phyloP scores from a whole-genome alignment of 139 green algal genomes.

The Chlorokybus atmophyticus region DNA sequence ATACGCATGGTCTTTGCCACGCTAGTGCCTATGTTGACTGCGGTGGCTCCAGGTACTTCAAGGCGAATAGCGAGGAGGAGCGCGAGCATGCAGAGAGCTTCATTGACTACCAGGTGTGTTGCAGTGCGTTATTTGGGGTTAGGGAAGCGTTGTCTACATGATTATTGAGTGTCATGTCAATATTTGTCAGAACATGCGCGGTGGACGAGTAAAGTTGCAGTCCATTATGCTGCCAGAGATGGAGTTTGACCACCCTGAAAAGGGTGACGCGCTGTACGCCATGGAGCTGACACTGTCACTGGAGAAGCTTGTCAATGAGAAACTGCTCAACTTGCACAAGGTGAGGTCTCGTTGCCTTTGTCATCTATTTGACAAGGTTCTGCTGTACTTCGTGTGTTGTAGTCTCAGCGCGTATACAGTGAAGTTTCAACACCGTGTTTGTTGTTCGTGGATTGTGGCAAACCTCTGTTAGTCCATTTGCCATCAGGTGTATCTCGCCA shows the following conservation, averaged over 20 bases:
- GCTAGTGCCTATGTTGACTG: neutral
- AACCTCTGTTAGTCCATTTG: too few relatives aligned
- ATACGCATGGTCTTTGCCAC: neutral
- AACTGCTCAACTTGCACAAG: slow-evolving; percentile 55
- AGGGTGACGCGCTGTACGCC: slow-evolving; percentile 85
- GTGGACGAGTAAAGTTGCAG: slow-evolving; percentile 72
- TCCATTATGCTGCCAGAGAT: slow-evolving; percentile 61
- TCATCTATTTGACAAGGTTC: too few relatives aligned
- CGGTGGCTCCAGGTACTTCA: slow-evolving; percentile 36
- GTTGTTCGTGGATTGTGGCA: neutral
- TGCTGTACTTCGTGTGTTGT: too few relatives aligned
- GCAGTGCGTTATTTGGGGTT: neutral
- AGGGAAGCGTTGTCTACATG: neutral
- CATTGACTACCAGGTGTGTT: slow-evolving; percentile 69
- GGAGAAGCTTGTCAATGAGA: slow-evolving; percentile 94
- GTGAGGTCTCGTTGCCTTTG: slow-evolving; percentile 5
- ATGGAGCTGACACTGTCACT: slow-evolving; percentile 82
- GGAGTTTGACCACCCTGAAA: slow-evolving; percentile 54
- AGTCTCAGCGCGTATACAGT: too few relatives aligned
- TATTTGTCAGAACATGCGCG: slow-evolving; percentile 83
- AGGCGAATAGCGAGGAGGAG: slow-evolving; percentile 61
- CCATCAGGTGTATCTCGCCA: too few relatives aligned
- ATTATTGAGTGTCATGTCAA: neutral
- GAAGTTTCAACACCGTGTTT: neutral
- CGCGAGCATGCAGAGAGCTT: slow-evolving; percentile 78